These are phyloP conservation scores for Xylaria polymorpha DNA, from an alignment of 2,329 filamentous ascomycete species.

Conservation along the genomic window DNA sequence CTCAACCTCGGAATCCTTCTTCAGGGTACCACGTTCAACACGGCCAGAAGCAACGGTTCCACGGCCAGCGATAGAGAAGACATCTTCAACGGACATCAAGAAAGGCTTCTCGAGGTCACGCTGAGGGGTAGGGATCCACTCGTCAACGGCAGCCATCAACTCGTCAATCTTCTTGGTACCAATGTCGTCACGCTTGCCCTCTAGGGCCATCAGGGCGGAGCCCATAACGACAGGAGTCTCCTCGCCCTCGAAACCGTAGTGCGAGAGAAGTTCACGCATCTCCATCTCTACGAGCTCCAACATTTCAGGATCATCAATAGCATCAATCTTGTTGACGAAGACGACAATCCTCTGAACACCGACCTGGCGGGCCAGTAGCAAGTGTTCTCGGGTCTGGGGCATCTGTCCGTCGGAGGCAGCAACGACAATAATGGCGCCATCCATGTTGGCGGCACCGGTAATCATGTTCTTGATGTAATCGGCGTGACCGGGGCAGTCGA, in stretches of 20 bases:
- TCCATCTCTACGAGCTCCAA: conserved; percentile 99
- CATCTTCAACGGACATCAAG: conserved; percentile 97
- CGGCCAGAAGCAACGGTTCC: conserved; percentile 96
- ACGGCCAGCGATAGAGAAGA: conserved; percentile 90
- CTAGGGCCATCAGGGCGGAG: conserved; percentile 93
- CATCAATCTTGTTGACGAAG: conserved; percentile 99
- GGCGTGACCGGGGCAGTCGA: conserved; percentile 99
- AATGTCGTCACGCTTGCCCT: conserved; percentile 87
- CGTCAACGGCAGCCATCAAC: conserved; percentile 88
- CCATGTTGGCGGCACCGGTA: conserved; percentile 99
- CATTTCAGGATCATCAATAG: conserved; percentile 98
- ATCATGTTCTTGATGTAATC: conserved; percentile 99
- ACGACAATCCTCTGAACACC: conserved; percentile 98
- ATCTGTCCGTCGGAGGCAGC: conserved; percentile 99
- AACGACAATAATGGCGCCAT: conserved; percentile 98
- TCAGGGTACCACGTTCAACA: conserved; percentile 94
- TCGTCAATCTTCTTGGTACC: conserved; percentile 90
- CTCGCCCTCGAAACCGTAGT: conserved; percentile 97
- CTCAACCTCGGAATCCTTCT: conserved; percentile 95
- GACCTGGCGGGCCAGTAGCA: conserved; percentile 97
- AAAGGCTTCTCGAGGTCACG: conserved; percentile 98
- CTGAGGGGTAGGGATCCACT: conserved; percentile 94
- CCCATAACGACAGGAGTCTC: conserved; percentile 98
- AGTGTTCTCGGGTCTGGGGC: conserved; percentile 98
- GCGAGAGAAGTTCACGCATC: conserved; percentile 94